Percentiles rank a stretch among this genome's conserved stretches.
These are phyloP conservation scores for Penicillium waksmanii DNA, from an alignment of 495 filamentous ascomycete genomes.

Conservation along the genomic window DNA sequence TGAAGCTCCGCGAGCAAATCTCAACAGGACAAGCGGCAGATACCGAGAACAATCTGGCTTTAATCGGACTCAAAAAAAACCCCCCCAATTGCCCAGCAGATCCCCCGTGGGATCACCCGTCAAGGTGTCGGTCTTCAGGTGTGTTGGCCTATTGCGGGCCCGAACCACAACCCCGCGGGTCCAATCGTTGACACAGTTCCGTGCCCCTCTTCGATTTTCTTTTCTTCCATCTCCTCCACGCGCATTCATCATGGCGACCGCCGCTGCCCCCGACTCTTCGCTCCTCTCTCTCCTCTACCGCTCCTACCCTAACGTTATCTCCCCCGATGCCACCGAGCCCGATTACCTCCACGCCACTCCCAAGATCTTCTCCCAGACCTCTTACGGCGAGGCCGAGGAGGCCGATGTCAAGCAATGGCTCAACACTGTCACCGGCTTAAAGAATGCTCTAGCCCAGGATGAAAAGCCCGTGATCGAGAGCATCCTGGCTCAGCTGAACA, in stretches of 20 bases:
- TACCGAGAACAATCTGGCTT: neutral
- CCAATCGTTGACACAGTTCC: conserved; percentile 33
- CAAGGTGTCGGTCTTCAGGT: conserved; percentile 37
- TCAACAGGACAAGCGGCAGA: conserved; percentile 3
- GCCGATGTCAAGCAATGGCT: conserved; percentile 89
- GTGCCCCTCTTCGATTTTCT: conserved; percentile 44
- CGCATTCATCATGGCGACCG: conserved; percentile 53
- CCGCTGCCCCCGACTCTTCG: conserved; percentile 52
- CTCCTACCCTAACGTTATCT: conserved; percentile 54
- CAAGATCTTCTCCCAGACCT: conserved; percentile 66
- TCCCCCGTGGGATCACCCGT: conserved; percentile 26
- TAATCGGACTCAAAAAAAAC: neutral
- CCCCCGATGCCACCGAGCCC: conserved; percentile 53
- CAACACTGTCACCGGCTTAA: conserved; percentile 70
- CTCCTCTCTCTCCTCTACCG: conserved; percentile 57
- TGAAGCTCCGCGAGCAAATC: neutral
- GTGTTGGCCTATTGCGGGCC: conserved; percentile 38
- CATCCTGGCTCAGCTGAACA: conserved; percentile 76
- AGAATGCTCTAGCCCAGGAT: conserved; percentile 57
- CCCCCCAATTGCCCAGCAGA: conserved; percentile 5
- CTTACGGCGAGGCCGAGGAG: conserved; percentile 75
- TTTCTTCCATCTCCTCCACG: conserved; percentile 36
- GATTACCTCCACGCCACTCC: conserved; percentile 53
- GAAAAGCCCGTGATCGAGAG: conserved; percentile 53
- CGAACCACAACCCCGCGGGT: conserved; percentile 41